Conservation (phyloP, 2,329 filamentous ascomycete genomes). For the Ophiostoma pallidulum region DNA sequence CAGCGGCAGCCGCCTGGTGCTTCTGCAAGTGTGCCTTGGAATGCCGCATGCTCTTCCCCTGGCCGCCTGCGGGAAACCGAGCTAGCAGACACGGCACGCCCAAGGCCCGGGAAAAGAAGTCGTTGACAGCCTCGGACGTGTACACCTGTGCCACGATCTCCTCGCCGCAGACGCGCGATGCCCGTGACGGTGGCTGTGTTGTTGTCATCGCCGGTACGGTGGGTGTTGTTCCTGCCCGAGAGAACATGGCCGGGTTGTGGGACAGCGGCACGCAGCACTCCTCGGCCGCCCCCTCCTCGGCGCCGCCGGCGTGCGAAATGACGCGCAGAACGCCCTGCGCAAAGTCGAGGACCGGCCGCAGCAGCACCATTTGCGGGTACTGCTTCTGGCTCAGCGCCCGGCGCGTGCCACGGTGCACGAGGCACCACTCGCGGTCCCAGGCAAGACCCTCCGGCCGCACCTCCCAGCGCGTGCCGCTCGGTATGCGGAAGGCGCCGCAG, state of each 20-base stretch:
- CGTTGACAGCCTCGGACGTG: slow-evolving; percentile 51
- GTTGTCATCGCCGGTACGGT: neutral
- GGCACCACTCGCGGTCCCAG: slow-evolving; percentile 96
- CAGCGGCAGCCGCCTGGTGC: too few species aligned
- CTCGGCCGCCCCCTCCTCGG: slow-evolving; percentile 20
- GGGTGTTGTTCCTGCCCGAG: neutral
- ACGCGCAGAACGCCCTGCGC: slow-evolving; percentile 56
- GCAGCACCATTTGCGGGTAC: slow-evolving; percentile 77
- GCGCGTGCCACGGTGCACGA: slow-evolving; percentile 78
- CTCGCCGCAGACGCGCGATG: slow-evolving; percentile 77
- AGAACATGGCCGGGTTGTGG: slow-evolving; percentile 51
- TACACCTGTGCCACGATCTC: slow-evolving; percentile 63
- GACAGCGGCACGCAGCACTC: slow-evolving; percentile 55
- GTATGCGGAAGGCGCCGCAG: slow-evolving; percentile 70
- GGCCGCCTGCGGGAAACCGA: slow-evolving; percentile 64
- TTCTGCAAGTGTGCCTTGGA: slow-evolving; percentile 62
- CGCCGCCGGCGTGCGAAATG: slow-evolving; percentile 33
- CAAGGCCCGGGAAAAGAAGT: slow-evolving; percentile 68
- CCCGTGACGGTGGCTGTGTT: slow-evolving; percentile 29
- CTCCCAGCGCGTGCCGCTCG: slow-evolving; percentile 58
- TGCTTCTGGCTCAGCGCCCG: slow-evolving; percentile 81
- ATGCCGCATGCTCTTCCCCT: slow-evolving; percentile 51
- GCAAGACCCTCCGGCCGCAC: slow-evolving; percentile 72
- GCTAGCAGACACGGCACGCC: slow-evolving; percentile 75
- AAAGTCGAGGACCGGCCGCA: slow-evolving; percentile 68